phyloP scores from a whole-genome alignment of 345 rosid species.

The Populus simonii region DNA sequence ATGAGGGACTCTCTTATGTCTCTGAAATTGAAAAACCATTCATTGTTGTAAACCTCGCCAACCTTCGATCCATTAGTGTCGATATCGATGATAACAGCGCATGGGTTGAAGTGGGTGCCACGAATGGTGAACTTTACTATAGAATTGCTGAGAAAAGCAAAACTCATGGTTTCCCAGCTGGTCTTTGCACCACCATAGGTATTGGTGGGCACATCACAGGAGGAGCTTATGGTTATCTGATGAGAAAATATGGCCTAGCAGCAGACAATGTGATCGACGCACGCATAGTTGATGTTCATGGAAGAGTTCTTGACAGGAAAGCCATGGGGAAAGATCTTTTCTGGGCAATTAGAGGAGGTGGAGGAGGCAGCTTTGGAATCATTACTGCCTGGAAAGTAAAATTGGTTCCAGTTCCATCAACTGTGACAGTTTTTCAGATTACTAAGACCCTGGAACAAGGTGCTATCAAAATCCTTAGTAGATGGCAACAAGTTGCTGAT shows the following conservation, averaged over 20 bases:
- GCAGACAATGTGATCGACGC: conserved; percentile 72
- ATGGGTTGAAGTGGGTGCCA: conserved; percentile 8
- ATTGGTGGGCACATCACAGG: conserved; percentile 20
- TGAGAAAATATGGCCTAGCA: conserved; percentile 57
- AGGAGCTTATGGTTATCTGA: conserved; percentile 14
- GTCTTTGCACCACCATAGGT: conserved; percentile 15
- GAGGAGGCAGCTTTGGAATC: background rate
- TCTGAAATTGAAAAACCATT: conserved; percentile 22
- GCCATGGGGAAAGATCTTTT: background rate
- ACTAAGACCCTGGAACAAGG: conserved; percentile 11
- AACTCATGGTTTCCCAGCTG: conserved; percentile 14
- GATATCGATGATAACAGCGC: background rate
- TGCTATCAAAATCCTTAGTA: background rate
- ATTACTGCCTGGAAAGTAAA: conserved; percentile 18
- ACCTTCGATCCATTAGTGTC: background rate
- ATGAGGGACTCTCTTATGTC: conserved; percentile 61
- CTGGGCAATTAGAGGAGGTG: background rate
- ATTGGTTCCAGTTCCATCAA: conserved; percentile 12
- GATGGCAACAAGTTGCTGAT: conserved; percentile 15
- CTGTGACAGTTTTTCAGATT: conserved; percentile 15
- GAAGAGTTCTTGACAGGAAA: conserved; percentile 48
- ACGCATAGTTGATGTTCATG: conserved; percentile 47
- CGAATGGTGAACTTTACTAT: conserved; percentile 11
- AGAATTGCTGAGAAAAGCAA: background rate
- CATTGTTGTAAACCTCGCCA: conserved; percentile 7